Conservation (phyloP, 2,329 filamentous ascomycete species). For the Aspergillus eucalypticola region DNA sequence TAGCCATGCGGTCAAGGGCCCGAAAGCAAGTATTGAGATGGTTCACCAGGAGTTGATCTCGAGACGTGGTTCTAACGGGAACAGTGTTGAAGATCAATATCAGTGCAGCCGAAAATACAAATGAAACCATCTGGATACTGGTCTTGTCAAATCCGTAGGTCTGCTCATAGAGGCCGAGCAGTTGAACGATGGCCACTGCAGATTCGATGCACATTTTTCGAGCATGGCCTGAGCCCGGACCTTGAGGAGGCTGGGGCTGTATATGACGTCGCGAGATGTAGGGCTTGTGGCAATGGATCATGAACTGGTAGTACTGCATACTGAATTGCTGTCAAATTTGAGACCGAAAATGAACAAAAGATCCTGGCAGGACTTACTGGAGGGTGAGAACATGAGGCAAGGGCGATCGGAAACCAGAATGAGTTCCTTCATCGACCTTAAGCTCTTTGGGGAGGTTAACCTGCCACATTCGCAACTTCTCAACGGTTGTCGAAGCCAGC, state of each 20-base stretch:
- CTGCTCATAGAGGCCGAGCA: slow-evolving; percentile 45
- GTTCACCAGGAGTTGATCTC: slow-evolving; percentile 35
- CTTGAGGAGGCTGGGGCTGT: slow-evolving; percentile 45
- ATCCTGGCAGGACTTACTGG: neutral
- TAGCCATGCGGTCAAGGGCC: slow-evolving; percentile 44
- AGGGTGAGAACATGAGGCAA: slow-evolving; percentile 1
- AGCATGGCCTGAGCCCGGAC: slow-evolving; percentile 47
- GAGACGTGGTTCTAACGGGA: slow-evolving; percentile 24
- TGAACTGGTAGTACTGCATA: slow-evolving; percentile 48
- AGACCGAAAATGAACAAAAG: no score
- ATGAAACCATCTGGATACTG: slow-evolving; percentile 47
- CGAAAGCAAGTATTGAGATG: slow-evolving; percentile 46
- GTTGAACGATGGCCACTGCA: slow-evolving; percentile 41
- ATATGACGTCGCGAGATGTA: slow-evolving; percentile 47
- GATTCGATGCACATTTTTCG: slow-evolving; percentile 47
- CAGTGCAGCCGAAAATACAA: slow-evolving; percentile 47
- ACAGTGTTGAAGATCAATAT: slow-evolving; percentile 43
- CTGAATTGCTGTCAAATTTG: slow-evolving; percentile 19
- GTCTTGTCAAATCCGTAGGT: slow-evolving; percentile 46
- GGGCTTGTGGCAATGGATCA: slow-evolving; percentile 48
- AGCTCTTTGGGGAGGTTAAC: neutral
- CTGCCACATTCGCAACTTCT: neutral
- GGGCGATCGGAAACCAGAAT: neutral
- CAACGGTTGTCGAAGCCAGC: slow-evolving; percentile 12
- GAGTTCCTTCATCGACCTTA: neutral